Percentiles rank a stretch among this genome's conserved stretches.
phyloP scores from a whole-genome alignment of 2,329 filamentous ascomycete genomes.

The Pseudogymnoascus sp. region DNA sequence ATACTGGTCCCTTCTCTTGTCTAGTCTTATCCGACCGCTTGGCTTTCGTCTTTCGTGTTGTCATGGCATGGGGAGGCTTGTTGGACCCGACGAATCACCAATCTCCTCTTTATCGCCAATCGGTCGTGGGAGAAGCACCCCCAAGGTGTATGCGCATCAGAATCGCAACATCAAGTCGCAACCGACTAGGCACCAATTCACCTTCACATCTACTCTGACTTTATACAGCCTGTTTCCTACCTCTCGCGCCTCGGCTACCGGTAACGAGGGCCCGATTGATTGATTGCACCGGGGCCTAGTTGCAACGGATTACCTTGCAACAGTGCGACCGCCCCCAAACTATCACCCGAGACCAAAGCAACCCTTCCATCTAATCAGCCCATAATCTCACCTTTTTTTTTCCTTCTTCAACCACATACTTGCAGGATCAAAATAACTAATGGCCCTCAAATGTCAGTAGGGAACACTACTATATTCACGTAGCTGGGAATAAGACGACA shows the following conservation, averaged over 20 bases:
- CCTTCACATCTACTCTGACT: background rate
- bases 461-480: background rate
- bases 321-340: background rate
- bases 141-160: background rate
- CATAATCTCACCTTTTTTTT: background rate
- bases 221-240: background rate
- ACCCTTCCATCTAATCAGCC: background rate
- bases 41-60: conserved; percentile 1
- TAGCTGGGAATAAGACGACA: background rate
- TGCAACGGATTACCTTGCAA: background rate
- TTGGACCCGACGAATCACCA: conserved; percentile 6
- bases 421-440: conserved; percentile 6
- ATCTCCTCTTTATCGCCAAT: conserved; percentile 9
- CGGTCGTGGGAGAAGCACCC: background rate
- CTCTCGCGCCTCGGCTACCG: background rate
- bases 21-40: conserved; percentile 1
- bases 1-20: background rate
- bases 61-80: conserved; percentile 6
- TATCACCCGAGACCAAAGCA: conserved; percentile 6
- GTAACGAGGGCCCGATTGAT: background rate
- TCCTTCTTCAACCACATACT: background rate
- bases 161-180: background rate
- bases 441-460: background rate
- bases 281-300: background rate
- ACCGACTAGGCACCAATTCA: background rate